Percentiles rank a stretch among this genome's conserved stretches.
Conservation (phyloP, 495 filamentous ascomycete species). For the Pseudotulostoma volvatum region DNA sequence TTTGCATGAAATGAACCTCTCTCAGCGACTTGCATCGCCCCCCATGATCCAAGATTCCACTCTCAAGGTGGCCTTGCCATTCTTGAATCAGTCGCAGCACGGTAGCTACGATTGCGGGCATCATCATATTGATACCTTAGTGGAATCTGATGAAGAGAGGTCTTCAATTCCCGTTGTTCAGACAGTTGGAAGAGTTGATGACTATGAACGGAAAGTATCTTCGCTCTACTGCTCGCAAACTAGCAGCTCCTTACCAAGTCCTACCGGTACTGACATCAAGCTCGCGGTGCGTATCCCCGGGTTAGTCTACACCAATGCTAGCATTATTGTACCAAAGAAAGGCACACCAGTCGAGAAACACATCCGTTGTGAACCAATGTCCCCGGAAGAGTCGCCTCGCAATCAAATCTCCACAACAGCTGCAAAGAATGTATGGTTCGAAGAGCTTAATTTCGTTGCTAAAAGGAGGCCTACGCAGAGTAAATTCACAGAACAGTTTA, state of each 20-base stretch:
- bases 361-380: neutral
- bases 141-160: neutral
- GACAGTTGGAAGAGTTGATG: neutral
- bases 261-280: neutral
- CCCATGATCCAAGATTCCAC: conserved; percentile 9
- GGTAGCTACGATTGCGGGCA: neutral
- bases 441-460: neutral
- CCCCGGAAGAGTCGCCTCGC: neutral
- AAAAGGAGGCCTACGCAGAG: conserved; percentile 5
- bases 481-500: conserved; percentile 20
- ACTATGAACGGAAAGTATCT: neutral
- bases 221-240: neutral
- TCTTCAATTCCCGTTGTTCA: neutral
- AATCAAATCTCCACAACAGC: no score
- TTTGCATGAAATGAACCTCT: conserved; percentile 20
- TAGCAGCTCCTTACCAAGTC: neutral
- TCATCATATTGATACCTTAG: neutral
- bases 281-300: neutral
- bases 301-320: neutral
- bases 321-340: neutral
- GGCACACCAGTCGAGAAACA: neutral
- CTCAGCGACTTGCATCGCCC: conserved; percentile 15
- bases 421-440: neutral
- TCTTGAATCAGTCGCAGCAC: neutral
- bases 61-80: neutral